phyloP scores from a whole-genome alignment of 2,329 filamentous ascomycete species.

The Hysterium pulicare region DNA sequence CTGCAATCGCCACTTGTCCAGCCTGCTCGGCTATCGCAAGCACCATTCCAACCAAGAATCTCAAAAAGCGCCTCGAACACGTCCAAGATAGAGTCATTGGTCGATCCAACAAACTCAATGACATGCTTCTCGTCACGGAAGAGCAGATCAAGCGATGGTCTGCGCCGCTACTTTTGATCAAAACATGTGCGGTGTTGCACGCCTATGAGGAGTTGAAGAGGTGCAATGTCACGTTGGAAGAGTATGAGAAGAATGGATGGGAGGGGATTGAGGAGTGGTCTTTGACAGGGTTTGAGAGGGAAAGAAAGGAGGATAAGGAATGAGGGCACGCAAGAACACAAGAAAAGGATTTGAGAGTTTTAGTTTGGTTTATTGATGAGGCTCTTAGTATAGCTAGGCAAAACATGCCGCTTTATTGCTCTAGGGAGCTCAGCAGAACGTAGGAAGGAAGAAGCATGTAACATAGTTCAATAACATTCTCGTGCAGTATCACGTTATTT shows the following conservation, averaged over 20 bases:
- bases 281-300: not conserved
- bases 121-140: not conserved
- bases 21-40: not conserved
- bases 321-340: too few species aligned
- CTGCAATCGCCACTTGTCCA: not conserved
- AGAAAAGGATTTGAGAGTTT: too few species aligned
- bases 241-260: not conserved
- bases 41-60: not conserved
- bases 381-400: too few species aligned
- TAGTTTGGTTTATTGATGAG: too few species aligned
- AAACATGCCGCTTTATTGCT: too few species aligned
- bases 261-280: not conserved
- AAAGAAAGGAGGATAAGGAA: too few species aligned
- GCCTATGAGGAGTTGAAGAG: not conserved
- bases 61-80: not conserved
- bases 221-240: not conserved
- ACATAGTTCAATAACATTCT: too few species aligned
- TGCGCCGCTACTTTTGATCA: not conserved
- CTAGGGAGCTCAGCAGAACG: too few species aligned
- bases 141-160: not conserved
- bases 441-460: too few species aligned
- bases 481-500: too few species aligned
- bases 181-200: not conserved
- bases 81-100: not conserved
- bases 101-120: not conserved